Evolutionary conservation across 495 filamentous ascomycete species (phyloP), one percentile per base, ranked within the genome.

Genomic region (Xeromyces bisporus): DNA sequence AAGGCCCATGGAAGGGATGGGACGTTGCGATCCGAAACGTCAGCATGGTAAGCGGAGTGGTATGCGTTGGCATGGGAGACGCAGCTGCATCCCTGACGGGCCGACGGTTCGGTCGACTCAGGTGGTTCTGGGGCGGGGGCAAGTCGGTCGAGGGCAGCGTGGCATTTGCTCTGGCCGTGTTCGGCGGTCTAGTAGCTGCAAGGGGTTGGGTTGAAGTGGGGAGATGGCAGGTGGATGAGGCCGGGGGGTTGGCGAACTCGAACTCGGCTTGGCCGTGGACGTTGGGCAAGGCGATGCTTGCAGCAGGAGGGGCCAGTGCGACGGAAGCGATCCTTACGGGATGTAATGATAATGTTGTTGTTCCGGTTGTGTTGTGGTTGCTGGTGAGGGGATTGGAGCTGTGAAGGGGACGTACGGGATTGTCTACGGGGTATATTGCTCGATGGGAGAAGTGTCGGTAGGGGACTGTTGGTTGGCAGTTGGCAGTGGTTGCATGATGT

Each of bases 341-440:
- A 7, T 89, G 85, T 30, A 99, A 99, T 63, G 89, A 99, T 60
- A 99, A 99, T 62, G 87, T 99, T 15, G 70, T 94, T 33, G 89
- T 96, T 38, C 91, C 91, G n/a, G 70, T 96, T 24, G 76, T 91
- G 33, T 54, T 96, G 30, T 99, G 89, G 89, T 62, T 81, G 43
- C 66, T 89, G 40, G 84, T 93, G 36, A 75, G 83, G 43, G 77
- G 76, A 3, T 21, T 31, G 15, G n/a, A n/a, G n/a, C n/a, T n/a
- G n/a, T n/a, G n/a, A n/a, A n/a, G n/a, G n/a, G n/a, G n/a, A n/a
- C n/a, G n/a, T n/a, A n/a, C n/a, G n/a, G n/a, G n/a, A n/a, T n/a
- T n/a, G n/a, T n/a, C n/a, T n/a, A n/a, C n/a, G n/a, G n/a, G 20
- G 20, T 21, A 21, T 21, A 21, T 21, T 5, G 9, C 9, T 21